Base-by-base conservation (phyloP, 345 rosid genomes). In the Erysimum cheiranthoides region DNA sequence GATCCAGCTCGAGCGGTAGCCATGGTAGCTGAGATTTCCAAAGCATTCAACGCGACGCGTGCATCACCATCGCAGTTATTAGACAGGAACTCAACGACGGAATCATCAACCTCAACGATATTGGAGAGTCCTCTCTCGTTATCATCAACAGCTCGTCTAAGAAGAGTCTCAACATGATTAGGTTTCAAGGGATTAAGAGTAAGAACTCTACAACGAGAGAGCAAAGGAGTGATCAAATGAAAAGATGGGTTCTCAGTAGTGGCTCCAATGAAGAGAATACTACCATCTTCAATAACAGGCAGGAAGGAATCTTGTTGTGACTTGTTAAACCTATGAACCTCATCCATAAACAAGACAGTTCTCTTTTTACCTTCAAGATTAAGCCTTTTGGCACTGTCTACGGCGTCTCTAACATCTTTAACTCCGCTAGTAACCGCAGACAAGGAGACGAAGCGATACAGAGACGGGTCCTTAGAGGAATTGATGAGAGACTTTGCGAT, bases 241-340 rank as follows among this genome's bases (percentile, higher is more conserved):
- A 90, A 92, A 6, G 93, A 88, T 0, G 96, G 97, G 75, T 92
- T 92, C 88, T 92, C 97, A 0, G 96, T 90, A 6, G 97, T 92
- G 13, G 96, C 96, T 17, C 96, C 97, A 17, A 92, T 62, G 66
- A 92, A 90, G 17, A 90, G 86, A 39, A 92, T 87, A 65, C 85
- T 92, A 17, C 97, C 94, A 66, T 92, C 97, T 81, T 90, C 97
- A 69, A 88, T 88, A 25, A 92, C 86, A 5, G 94, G 94, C 84
- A 92, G 79, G 83, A 92, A 89, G 10, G 93, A 86, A 35, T 92
- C 97, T 66, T 90, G 97, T 57, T 90, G 96, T 0, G 94, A 86
- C 80, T 92, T 89, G 76, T 86, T 92, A 73, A 92, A 90, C 65
- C 97, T 54, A 74, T 88, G 96, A 71, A 92, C 94, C 70, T 92